Evolutionary conservation across 1,139 yeast species (phyloP).

Genomic region (Kazachstania sp.): DNA sequence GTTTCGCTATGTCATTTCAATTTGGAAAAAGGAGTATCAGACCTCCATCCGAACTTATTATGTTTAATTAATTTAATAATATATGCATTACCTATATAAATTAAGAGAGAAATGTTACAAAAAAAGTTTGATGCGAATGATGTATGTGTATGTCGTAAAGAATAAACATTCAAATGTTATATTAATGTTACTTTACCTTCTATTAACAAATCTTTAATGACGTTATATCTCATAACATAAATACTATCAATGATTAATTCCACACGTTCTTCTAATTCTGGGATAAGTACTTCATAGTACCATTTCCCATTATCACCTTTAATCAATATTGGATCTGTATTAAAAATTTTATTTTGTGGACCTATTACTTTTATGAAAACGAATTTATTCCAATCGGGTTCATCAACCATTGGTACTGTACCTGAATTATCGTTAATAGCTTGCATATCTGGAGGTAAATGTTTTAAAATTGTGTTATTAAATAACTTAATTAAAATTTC

Average conservation of each 20-base stretch:
- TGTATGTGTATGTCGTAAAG: too few relatives aligned
- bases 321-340: slow-evolving; percentile 28
- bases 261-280: slow-evolving; percentile 44
- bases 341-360: slow-evolving; percentile 24
- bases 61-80: neutral
- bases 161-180: slow-evolving; percentile 9
- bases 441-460: slow-evolving; percentile 60
- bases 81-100: neutral
- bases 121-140: too few relatives aligned
- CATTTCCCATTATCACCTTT: slow-evolving; percentile 18
- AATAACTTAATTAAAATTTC: slow-evolving; percentile 57
- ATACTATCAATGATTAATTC: slow-evolving; percentile 60
- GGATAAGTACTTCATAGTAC: slow-evolving; percentile 26
- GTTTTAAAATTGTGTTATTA: slow-evolving; percentile 55
- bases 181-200: slow-evolving; percentile 26
- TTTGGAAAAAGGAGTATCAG: too few relatives aligned
- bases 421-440: slow-evolving; percentile 72
- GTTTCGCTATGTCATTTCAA: too few relatives aligned
- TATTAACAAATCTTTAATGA: slow-evolving; percentile 22
- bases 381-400: slow-evolving; percentile 66
- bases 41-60: too few relatives aligned
- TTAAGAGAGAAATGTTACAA: too few relatives aligned
- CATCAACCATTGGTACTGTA: slow-evolving; percentile 67
- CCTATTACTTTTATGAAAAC: slow-evolving; percentile 59
- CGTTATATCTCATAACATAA: slow-evolving; percentile 64